phyloP scores from a whole-genome alignment of 768 basidiomycete species.

The Boletus edulis region DNA sequence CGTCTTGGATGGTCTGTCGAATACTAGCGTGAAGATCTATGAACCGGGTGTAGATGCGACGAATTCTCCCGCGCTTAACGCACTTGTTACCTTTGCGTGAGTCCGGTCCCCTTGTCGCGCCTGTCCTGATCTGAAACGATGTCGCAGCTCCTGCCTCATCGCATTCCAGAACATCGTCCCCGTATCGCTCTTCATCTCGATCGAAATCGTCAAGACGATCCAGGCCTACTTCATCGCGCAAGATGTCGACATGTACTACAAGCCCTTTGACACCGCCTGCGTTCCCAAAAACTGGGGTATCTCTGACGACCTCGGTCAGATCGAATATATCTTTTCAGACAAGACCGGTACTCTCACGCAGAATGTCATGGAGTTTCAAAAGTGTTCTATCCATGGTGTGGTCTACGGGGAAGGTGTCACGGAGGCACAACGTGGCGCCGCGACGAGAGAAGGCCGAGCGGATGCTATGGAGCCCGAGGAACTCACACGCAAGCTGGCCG shows the following conservation, averaged over 20 bases:
- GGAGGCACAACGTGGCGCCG: conserved; percentile 92
- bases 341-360: conserved; percentile 98
- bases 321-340: conserved; percentile 93
- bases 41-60: conserved; percentile 68
- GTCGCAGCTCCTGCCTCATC: conserved; percentile 79
- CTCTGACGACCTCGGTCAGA: conserved; percentile 97
- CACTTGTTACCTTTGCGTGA: conserved; percentile 88
- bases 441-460: conserved; percentile 72
- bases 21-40: conserved; percentile 71
- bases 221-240: conserved; percentile 97
- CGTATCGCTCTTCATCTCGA: conserved; percentile 94
- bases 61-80: conserved; percentile 60
- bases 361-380: conserved; percentile 99
- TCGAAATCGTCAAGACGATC: conserved; percentile 97
- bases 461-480: conserved; percentile 69
- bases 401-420: conserved; percentile 93
- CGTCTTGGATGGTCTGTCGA: conserved; percentile 53
- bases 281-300: conserved; percentile 99
- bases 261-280: conserved; percentile 80
- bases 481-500: conserved; percentile 60
- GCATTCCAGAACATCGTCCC: conserved; percentile 98
- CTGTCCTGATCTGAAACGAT: conserved; percentile 3
- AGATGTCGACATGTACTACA: conserved; percentile 96
- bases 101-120: conserved; percentile 31
- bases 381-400: conserved; percentile 83